Evolutionary conservation across 106 monocot genomes (phyloP), one percentile per base, ranked within the genome.

Genomic region (Dendrobium huoshanense): DNA sequence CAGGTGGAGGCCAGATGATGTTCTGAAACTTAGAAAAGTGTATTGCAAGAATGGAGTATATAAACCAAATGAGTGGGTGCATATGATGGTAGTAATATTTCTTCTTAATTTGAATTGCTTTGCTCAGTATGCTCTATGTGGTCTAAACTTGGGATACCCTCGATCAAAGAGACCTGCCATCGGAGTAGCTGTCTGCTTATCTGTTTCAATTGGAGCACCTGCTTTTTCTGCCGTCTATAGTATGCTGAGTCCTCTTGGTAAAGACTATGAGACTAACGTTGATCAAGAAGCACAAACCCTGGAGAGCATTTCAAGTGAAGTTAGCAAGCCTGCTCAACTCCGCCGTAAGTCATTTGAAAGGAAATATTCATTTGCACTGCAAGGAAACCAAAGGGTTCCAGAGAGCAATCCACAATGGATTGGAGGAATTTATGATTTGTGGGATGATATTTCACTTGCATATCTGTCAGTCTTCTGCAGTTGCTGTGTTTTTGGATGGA

Each of bases 1-100:
- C 44, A 80, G 95, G 65, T 95, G 92, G 92, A 84, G 67, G 5
- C 70, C 81, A 6, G 61, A 88, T 43, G 95, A 95, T 84, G 75
- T 92, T 73, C 24, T 84, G 18, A 87, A 45, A 29, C 92, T 95
- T 16, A 81, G 95, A 81, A 92, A 88, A 59, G 74, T 85, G 61
- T 92, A 92, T 79, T 95, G 95, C 83, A 95, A 95, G 79, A 84
- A 95, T 79, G 95, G 84, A 24, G 83, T 86, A 7, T 94, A 94
- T 70, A 94, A 94, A 78, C 91, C 94, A 4, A 78, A 91, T 67
- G 94, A 94, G 64, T 94, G 94, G 94, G 78, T 77, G 25, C 94
- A 94, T 84, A 94, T 94, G 91, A 88, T 94, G 91, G 84, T 91
- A 18, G 94, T 91, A 19, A 89, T 94, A 33, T 10, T 83, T 79